phyloP scores from a whole-genome alignment of 495 filamentous ascomycete genomes.

The Neurospora sp. region DNA sequence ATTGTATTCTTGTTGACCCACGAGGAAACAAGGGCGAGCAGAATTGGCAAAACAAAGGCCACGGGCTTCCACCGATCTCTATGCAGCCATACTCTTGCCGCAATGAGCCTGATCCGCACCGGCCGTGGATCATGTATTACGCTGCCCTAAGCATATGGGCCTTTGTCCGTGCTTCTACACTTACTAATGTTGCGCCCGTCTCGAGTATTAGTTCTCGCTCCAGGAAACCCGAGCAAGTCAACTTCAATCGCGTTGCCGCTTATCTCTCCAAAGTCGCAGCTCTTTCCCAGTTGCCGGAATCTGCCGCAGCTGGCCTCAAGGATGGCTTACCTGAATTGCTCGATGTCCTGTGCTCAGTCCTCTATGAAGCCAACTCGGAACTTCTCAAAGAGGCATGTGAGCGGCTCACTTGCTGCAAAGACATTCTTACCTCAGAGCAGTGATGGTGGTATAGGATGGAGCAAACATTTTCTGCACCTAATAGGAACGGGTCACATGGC shows the following conservation, averaged over 20 bases:
- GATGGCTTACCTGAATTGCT: conserved; percentile 36
- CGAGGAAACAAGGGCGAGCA: conserved; percentile 22
- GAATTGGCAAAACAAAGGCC: conserved; percentile 14
- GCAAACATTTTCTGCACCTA: background rate
- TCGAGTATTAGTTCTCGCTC: conserved; percentile 46
- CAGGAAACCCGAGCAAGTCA: conserved; percentile 16
- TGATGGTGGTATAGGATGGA: background rate
- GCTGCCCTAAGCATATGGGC: conserved; percentile 87
- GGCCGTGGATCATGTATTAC: conserved; percentile 95
- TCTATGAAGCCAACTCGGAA: conserved; percentile 35
- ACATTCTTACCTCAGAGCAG: conserved; percentile 20
- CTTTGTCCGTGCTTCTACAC: conserved; percentile 60
- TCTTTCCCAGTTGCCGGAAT: conserved; percentile 27
- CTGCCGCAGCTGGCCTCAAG: conserved; percentile 19
- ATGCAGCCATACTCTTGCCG: conserved; percentile 59
- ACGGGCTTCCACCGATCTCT: conserved; percentile 24
- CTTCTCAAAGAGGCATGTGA: conserved; percentile 34
- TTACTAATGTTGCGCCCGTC: background rate
- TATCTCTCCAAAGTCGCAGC: conserved; percentile 34
- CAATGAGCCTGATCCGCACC: conserved; percentile 79
- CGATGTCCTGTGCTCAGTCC: conserved; percentile 29
- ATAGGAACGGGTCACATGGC: background rate
- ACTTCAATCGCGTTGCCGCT: conserved; percentile 23
- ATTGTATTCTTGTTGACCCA: conserved; percentile 59
- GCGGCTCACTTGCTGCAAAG: conserved; percentile 32